Evolutionary conservation across 441 rosid species (phyloP), one percentile per base, ranked within the genome.

Genomic region (Francoa sonchifolia): DNA sequence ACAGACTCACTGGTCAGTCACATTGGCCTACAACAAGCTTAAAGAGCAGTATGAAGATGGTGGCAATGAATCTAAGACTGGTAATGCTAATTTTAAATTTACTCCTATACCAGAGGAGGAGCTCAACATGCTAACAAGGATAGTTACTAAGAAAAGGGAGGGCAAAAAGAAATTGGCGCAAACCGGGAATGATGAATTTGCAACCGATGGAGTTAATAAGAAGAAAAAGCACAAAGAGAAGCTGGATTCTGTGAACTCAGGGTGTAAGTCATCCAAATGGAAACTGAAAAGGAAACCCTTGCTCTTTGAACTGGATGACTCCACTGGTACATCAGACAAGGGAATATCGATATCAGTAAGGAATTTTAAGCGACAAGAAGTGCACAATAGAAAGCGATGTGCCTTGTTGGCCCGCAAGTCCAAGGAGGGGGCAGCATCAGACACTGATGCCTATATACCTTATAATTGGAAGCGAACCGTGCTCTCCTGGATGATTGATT

Each of bases 1-100:
- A 36, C 80, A 59, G 59, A 79, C 96, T 55, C 93, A 86, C 65
- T 90, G 99, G 99, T 90, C 99, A 33, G 66, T 82, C 55, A 90
- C 99, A 37, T 55, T 66, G 67, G 99, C 99, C 17, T 90, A 90
- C 69, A 70, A 62, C 19, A 48, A 58, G 50, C 83, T 86, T 28
- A 80, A 72, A 70, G 19, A 33, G 28, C 62, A 71, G 26, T 58
- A 61, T 65, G 85, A 86, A 67, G 47, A 48, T 19, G 62, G 44
- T 17, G 63, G 39, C 50, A 54, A 20, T 43, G 64, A 59, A 53
- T 65, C 69, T 39, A 44, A 45, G 6, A 42, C 59, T 50, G 39
- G 57, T 47, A 70, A 66, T 8, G 10, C 50, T 33, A 76, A 74
- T 43, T 79, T 75, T 50, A 52, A 50, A 52, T 67, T 78, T 52